A percentile compares a stretch with the other conserved stretches of the same genome.
Conservation (phyloP, 225 moss, liverwort and hornwort genomes). For the Ulota crispa region DNA sequence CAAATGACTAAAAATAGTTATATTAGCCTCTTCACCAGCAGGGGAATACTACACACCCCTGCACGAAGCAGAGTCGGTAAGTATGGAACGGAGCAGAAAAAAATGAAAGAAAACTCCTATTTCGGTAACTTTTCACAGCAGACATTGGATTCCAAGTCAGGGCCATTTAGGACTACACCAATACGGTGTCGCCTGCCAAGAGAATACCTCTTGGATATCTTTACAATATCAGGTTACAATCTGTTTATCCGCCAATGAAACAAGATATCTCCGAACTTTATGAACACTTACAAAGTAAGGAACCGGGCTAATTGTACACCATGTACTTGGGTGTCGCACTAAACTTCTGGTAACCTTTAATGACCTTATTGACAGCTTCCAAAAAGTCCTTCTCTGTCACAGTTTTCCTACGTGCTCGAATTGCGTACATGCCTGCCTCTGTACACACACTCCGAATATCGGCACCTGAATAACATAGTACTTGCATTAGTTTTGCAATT, state of each 20-base stretch:
- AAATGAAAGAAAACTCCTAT: neutral
- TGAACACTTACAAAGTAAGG: constrained; percentile 19
- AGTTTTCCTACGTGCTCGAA: constrained; percentile 90
- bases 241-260: constrained; percentile 20
- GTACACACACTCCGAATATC: constrained; percentile 96
- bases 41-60: neutral
- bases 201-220: constrained; percentile 23
- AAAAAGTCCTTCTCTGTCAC: constrained; percentile 94
- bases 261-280: constrained; percentile 27
- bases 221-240: constrained; percentile 34
- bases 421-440: constrained; percentile 96
- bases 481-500: constrained; percentile 14
- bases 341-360: constrained; percentile 94
- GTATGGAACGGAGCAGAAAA: neutral
- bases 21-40: neutral
- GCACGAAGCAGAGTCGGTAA: neutral
- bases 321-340: constrained; percentile 99
- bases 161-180: neutral
- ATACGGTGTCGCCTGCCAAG: constrained; percentile 19
- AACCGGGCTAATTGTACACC: constrained; percentile 73
- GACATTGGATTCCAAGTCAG: constrained; percentile 6
- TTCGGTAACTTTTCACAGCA: neutral
- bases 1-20: neutral
- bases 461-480: constrained; percentile 63
- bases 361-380: constrained; percentile 96